Base-by-base conservation (phyloP, 1,284 basidiomycete genomes). In the Moniliophthora roreri region DNA sequence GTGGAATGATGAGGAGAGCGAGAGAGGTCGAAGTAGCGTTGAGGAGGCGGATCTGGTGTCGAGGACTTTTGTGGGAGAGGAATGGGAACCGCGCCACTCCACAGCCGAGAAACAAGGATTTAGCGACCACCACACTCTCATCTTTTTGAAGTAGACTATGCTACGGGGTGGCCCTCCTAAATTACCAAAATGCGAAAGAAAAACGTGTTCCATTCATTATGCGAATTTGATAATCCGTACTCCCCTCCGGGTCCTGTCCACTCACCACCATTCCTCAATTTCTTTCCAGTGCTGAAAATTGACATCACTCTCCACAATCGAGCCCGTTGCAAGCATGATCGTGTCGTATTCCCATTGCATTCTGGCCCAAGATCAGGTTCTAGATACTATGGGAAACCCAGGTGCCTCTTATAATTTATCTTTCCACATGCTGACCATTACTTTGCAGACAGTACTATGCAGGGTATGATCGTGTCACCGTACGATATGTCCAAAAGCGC, bases 181-280 rank as follows among this genome's bases (percentile, higher is more conserved):
- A n/a, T n/a, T n/a, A n/a, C n/a, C n/a, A n/a, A n/a, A n/a, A n/a
- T n/a, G n/a, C n/a, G n/a, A n/a, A n/a, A n/a, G n/a, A n/a, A n/a
- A n/a, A n/a, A n/a, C n/a, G n/a, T n/a, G n/a, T n/a, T n/a, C n/a
- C n/a, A n/a, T n/a, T n/a, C n/a, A n/a, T n/a, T n/a, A n/a, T n/a
- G n/a, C n/a, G n/a, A n/a, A n/a, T n/a, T n/a, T n/a, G n/a, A n/a
- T n/a, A n/a, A n/a, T n/a, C n/a, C n/a, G n/a, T n/a, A n/a, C n/a
- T n/a, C 28, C 11, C 28, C 20, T 61, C 4, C 63, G 96, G 91
- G 91, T 98, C n/a, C 96, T 95, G 28, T 91, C 11, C 21, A 16
- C 39, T 40, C 39, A 40, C 9, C n/a, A 16, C 15, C 9, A n/a
- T 40, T 40, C 39, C 39, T 40, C 39, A 40, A 7, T n/a, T 15